Conservation (phyloP, 257 asterid species). For the Solanum sitiens region DNA sequence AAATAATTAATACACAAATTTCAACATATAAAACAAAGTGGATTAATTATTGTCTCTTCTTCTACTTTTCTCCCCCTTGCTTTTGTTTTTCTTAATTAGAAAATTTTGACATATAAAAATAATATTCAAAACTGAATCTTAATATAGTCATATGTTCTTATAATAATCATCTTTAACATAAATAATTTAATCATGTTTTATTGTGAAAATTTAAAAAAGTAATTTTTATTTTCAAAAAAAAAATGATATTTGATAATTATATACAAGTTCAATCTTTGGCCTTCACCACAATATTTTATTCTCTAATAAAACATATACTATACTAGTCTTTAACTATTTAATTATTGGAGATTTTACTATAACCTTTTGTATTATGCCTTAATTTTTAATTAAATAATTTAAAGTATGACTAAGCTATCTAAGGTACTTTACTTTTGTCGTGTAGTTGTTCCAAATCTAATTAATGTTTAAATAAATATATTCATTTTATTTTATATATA, state of each 20-base stretch:
- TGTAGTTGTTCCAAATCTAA: background rate
- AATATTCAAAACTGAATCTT: background rate
- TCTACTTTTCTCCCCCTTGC: background rate
- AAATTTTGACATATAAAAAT: background rate
- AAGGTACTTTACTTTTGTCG: background rate
- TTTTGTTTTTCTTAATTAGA: background rate
- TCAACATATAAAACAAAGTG: slow-evolving; percentile 5
- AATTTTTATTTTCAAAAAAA: too few relatives aligned
- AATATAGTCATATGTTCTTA: background rate
- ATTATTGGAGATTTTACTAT: background rate
- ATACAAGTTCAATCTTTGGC: too few relatives aligned
- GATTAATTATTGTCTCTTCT: background rate
- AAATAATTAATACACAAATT: slow-evolving; percentile 1
- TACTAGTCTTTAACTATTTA: background rate
- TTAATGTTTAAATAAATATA: background rate
- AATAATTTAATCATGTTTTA: too few relatives aligned
- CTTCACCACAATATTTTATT: too few relatives aligned
- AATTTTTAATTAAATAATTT: background rate
- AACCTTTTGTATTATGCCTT: background rate
- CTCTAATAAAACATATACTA: background rate
- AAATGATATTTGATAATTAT: too few relatives aligned
- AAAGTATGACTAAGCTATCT: background rate
- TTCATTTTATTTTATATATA: background rate
- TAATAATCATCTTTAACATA: background rate
- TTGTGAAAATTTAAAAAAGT: background rate